phyloP scores from a whole-genome alignment of 345 rosid genomes.

The Erucastrum elatum region DNA sequence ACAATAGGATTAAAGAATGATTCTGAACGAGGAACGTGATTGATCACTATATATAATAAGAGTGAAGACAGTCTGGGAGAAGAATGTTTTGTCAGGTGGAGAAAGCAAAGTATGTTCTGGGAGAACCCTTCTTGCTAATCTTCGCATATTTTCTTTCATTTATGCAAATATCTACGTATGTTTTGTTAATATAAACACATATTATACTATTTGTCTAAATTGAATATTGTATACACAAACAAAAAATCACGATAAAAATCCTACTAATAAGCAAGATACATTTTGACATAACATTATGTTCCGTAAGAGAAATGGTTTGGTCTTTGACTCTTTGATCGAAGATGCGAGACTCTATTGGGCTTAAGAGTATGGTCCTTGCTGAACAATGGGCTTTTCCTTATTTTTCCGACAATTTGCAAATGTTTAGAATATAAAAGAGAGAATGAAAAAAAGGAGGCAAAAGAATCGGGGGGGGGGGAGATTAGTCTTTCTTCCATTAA shows the following conservation, averaged over 20 bases:
- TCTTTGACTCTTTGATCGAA: neutral
- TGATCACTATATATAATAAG: neutral
- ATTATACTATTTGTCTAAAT: neutral
- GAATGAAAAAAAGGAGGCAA: neutral
- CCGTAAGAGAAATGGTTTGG: neutral
- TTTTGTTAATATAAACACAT: neutral
- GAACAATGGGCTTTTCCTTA: neutral
- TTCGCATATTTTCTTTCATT: slow-evolving; percentile 28
- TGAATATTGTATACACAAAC: neutral
- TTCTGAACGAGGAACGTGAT: neutral
- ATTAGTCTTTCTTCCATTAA: neutral
- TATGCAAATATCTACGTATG: neutral
- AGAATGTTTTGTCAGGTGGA: slow-evolving; percentile 29
- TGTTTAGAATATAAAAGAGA: neutral
- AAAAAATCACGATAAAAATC: neutral
- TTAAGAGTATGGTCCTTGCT: neutral
- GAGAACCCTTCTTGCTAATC: slow-evolving; percentile 26
- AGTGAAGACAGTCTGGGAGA: neutral
- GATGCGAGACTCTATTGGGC: neutral
- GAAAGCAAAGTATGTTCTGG: slow-evolving; percentile 33
- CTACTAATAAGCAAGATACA: neutral
- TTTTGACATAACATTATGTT: neutral
- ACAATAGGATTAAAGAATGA: slow-evolving; percentile 1
- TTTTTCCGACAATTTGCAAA: neutral
- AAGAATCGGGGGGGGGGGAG: slow-evolving; percentile 24